phyloP scores from a whole-genome alignment of 148 eudicot species.

The Persicaria maculosa region DNA sequence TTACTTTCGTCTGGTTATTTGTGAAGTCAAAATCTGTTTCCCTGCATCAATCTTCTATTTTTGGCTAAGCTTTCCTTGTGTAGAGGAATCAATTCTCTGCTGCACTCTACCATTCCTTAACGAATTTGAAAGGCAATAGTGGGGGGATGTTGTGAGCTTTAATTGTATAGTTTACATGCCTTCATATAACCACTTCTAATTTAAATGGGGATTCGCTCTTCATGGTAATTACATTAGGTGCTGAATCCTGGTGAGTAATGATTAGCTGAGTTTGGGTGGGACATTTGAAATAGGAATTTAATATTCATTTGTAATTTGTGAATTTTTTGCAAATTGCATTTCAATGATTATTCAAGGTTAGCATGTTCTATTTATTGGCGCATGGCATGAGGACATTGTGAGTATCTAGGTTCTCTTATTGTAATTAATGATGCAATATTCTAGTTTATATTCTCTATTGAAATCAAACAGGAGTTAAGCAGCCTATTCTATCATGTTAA shows the following conservation, averaged over 20 bases:
- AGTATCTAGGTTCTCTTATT: neutral
- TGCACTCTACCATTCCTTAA: neutral
- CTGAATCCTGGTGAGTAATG: neutral
- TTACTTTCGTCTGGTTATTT: neutral
- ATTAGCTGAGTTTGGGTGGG: neutral
- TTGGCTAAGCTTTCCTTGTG: neutral
- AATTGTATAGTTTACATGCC: neutral
- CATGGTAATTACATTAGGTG: neutral
- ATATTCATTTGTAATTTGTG: neutral
- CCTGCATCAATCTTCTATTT: too few species aligned
- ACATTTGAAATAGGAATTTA: neutral
- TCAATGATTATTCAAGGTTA: neutral
- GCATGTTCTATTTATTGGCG: neutral
- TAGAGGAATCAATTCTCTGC: neutral
- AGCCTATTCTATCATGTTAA: neutral
- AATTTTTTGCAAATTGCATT: neutral
- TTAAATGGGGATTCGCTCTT: neutral
- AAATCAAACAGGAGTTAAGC: neutral
- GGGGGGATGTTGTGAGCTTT: neutral
- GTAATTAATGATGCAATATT: neutral
- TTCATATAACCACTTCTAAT: neutral
- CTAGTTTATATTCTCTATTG: neutral
- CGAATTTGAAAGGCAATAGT: neutral
- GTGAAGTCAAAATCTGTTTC: neutral
- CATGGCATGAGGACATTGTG: neutral